phyloP scores from a whole-genome alignment of 257 asterid genomes.

The Solanum pennellii region DNA sequence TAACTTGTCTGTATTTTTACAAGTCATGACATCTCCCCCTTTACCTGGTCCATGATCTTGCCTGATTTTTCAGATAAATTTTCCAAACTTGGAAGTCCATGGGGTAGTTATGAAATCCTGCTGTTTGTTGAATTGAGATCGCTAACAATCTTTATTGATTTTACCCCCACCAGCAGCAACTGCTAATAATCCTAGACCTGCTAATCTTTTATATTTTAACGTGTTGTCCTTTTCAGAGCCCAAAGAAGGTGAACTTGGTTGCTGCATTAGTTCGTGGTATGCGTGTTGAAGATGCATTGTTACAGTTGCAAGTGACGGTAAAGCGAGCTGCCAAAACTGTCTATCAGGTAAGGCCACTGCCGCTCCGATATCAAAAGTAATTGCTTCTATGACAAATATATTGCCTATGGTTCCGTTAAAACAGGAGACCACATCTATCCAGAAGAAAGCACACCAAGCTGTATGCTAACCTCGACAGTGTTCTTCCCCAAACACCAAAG shows the following conservation, averaged over 20 bases:
- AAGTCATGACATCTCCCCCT: neutral
- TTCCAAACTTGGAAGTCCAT: neutral
- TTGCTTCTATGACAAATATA: neutral
- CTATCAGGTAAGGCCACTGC: constrained; percentile 55
- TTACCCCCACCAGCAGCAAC: neutral
- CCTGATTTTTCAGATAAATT: neutral
- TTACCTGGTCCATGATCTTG: neutral
- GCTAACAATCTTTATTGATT: neutral
- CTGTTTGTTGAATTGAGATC: neutral
- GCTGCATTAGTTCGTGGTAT: constrained; percentile 93
- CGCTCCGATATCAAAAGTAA: neutral
- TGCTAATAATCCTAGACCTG: neutral
- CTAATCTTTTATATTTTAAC: neutral
- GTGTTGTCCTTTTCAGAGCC: constrained; percentile 45
- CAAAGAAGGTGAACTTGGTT: constrained; percentile 87
- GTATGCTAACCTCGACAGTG: neutral
- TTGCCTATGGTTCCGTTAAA: neutral
- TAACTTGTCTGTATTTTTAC: neutral
- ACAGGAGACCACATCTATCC: neutral
- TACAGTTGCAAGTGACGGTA: constrained; percentile 87
- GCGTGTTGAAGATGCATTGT: constrained; percentile 94
- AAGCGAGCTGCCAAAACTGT: constrained; percentile 95
- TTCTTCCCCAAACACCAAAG: neutral
- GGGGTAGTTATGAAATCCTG: neutral
- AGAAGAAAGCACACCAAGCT: neutral